Evolutionary conservation across 306 rosid species (phyloP), one percentile per base, ranked within the genome.

Genomic region (Alnus glutinosa): DNA sequence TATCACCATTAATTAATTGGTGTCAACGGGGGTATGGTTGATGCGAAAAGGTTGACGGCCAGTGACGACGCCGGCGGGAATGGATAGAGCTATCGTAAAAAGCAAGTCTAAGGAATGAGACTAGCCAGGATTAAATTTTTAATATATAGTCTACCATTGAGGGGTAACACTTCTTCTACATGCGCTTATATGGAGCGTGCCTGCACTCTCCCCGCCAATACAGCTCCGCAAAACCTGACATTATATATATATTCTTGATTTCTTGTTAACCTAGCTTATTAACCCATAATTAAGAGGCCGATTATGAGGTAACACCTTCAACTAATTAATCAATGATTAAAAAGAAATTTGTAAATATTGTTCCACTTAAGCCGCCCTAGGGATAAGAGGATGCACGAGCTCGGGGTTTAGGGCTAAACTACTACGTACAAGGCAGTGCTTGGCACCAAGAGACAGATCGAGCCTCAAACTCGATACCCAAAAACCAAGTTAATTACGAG

Each of bases 31-130:
- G 77, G 81, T 58, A 44, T 46, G 49, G 74, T 82, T 79, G 73
- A 78, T 72, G 84, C 66, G 86, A 66, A 84, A 86, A 84, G 83
- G 93, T 91, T 94, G 97, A 92, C 97, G 89, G 92, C 95, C 98
- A 93, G 92, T 88, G 91, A 91, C 97, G 88, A 88, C 98, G 98
- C 95, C 95, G 83, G 78, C 88, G 97, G 97, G 76, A 66, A 75
- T 84, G 98, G 87, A 84, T 89, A 88, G 91, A 89, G 97, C 90
- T 86, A 78, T 80, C 98, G 98, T 91, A 83, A 77, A 84, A 78
- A 54, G 78, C 88, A 93, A 89, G 98, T 82, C 73, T 86, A 80
- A 72, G 85, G 85, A 86, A 84, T 78, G 80, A 85, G 85, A 85
- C 86, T 78, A 55, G 28, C 28, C 28, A 23, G 30, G 23, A 78